Conservation (phyloP, 768 basidiomycete species). For the Gymnopilus junonius region DNA sequence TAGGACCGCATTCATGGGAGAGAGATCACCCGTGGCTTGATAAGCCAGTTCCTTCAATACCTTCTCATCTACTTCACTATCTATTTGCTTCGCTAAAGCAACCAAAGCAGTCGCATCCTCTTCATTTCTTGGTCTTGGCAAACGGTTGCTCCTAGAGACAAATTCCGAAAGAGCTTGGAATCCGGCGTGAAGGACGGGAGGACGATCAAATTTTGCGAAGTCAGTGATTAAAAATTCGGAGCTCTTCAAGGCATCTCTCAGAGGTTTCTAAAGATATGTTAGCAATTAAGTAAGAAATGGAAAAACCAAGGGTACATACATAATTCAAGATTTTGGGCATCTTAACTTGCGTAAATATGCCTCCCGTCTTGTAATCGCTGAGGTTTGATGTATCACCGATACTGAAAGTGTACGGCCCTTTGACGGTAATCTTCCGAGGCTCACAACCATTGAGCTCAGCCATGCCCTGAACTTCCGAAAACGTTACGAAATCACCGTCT, state of each 20-base stretch:
- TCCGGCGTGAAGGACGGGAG: conserved; percentile 86
- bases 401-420: conserved; percentile 96
- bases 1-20: conserved; percentile 90
- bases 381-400: conserved; percentile 90
- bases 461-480: conserved; percentile 96
- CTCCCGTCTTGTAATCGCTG: conserved; percentile 81
- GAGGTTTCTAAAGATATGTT: conserved; percentile 72
- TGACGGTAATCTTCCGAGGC: conserved; percentile 89
- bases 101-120: conserved; percentile 80
- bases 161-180: conserved; percentile 94
- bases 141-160: conserved; percentile 58
- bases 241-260: conserved; percentile 77
- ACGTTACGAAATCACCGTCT: conserved; percentile 97
- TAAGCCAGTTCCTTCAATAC: conserved; percentile 83
- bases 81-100: conserved; percentile 76
- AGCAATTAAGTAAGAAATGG: background rate
- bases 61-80: conserved; percentile 80
- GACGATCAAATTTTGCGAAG: conserved; percentile 96
- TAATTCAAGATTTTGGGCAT: conserved; percentile 97
- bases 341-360: conserved; percentile 97
- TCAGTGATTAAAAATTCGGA: conserved; percentile 96
- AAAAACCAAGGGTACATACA: conserved; percentile 51
- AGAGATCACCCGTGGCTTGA: conserved; percentile 89
- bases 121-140: conserved; percentile 83
- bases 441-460: conserved; percentile 87